phyloP scores from a whole-genome alignment of 2,329 filamentous ascomycete genomes.

The Nigrospora oryzae region DNA sequence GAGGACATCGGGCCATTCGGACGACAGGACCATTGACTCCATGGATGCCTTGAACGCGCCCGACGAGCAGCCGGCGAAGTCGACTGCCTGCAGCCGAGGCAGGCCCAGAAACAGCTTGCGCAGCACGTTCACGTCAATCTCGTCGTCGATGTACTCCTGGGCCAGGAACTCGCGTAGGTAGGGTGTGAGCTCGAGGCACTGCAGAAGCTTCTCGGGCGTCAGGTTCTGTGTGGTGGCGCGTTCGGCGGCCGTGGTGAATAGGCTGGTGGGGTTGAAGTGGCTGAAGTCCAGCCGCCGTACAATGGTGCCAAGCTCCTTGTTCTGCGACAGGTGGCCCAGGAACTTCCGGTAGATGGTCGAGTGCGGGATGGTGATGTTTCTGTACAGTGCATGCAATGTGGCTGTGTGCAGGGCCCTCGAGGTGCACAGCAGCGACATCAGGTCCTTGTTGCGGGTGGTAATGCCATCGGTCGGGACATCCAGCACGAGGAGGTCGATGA shows the following conservation, averaged over 20 bases:
- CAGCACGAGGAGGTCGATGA: slow-evolving; percentile 65
- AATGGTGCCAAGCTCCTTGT: slow-evolving; percentile 63
- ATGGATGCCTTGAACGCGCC: slow-evolving; percentile 59
- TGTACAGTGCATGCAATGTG: slow-evolving; percentile 68
- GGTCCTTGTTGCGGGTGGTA: slow-evolving; percentile 67
- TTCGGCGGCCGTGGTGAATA: slow-evolving; percentile 68
- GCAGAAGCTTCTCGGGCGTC: slow-evolving; percentile 62
- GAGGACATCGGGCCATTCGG: slow-evolving; percentile 45
- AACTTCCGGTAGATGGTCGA: slow-evolving; percentile 80
- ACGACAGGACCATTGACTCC: slow-evolving; percentile 38
- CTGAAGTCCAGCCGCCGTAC: slow-evolving; percentile 77
- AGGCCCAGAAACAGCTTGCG: slow-evolving; percentile 62
- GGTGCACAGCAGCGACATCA: slow-evolving; percentile 68
- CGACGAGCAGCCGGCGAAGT: slow-evolving; percentile 72
- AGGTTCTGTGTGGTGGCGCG: slow-evolving; percentile 68
- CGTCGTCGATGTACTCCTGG: slow-evolving; percentile 74
- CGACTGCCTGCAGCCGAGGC: slow-evolving; percentile 56
- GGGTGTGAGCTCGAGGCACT: slow-evolving; percentile 64
- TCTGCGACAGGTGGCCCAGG: slow-evolving; percentile 56
- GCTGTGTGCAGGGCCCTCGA: slow-evolving; percentile 66
- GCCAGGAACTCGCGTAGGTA: slow-evolving; percentile 70
- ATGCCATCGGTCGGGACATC: slow-evolving; percentile 70
- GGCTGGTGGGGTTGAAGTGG: slow-evolving; percentile 72
- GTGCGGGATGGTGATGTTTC: slow-evolving; percentile 74
- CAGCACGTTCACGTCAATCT: slow-evolving; percentile 60